Base-by-base conservation (phyloP, 31 red algal genomes). In the Porphyra umbilicalis region DNA sequence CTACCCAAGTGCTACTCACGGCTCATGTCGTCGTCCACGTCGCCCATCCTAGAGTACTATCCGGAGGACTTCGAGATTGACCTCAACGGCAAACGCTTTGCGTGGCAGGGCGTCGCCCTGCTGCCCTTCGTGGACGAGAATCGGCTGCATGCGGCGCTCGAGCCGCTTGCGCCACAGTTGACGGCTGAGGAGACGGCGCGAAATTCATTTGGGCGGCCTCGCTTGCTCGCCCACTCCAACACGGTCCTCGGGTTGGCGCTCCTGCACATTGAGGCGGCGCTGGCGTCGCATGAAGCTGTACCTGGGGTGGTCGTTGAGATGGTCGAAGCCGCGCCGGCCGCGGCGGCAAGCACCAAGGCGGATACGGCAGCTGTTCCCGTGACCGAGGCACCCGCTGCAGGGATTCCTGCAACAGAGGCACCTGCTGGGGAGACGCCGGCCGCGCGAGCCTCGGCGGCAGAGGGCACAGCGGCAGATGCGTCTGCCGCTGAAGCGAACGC, bases 121-220 rank as follows among this genome's bases (percentile, higher is more conserved):
- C 88, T 99, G 32, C 97, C 97, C 16, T 99, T 94, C 84, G 88
- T 99, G 35, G 97, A 99, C 86, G 97, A 99, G 79, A 31, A 42
- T 32, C 83, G 92, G 20, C 81, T 92, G 39, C 35, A 77, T n/a
- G 82, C 76, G 2, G 94, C 84, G 1, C 33, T 92, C 35, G 35
- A 67, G 9, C 83, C 82, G 14, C 39, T 88, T 20, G 79, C 86
- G 29, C 82, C 84, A 4, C 80, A 85, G 38, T 79, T 85, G 32
- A 90, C 83, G 16, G 57, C 84, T 8, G 89, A 92, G 68, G 91
- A 92, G 38, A 68, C 35, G 36, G 34, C 83, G 15, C 79, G 89
- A 30, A 92, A 94, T 40, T 82, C 87, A 6, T 90, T 90, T 83
- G 95, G 95, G 9, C 67, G 82, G 35, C 68, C 80, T 30, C 84